A percentile compares a stretch with the other conserved stretches of the same genome.
Evolutionary conservation across 257 asterid genomes (phyloP).

Genomic region (Coffea eugenioides): DNA sequence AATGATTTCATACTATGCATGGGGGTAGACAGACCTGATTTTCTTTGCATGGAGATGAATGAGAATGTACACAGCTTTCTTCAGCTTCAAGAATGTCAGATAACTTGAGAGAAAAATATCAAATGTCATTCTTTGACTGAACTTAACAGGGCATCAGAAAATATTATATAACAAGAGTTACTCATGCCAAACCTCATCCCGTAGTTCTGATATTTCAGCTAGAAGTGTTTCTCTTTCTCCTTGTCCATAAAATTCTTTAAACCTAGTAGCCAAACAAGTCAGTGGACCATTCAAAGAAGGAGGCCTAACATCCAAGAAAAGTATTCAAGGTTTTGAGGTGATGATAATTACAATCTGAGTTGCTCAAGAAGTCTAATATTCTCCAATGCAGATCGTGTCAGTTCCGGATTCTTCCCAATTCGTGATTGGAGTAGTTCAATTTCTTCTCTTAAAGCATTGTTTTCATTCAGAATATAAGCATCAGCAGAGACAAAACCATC

Average conservation of each 20-base stretch:
- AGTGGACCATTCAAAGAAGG: constrained; percentile 4
- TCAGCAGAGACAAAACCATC: constrained; percentile 52
- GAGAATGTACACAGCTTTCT: constrained; percentile 22
- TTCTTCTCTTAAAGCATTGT: constrained; percentile 53
- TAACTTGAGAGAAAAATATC: constrained; percentile 26
- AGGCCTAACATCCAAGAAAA: constrained; percentile 12
- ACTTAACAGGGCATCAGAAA: not conserved
- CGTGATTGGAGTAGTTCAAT: constrained; percentile 45
- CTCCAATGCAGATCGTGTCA: constrained; percentile 39
- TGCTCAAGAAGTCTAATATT: constrained; percentile 49
- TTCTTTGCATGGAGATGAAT: constrained; percentile 28
- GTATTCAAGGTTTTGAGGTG: constrained; percentile 7
- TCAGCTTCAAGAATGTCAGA: constrained; percentile 40
- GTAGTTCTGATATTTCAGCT: constrained; percentile 50
- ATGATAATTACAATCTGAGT: constrained; percentile 42
- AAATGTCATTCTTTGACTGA: constrained; percentile 17
- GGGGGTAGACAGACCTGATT: constrained; percentile 30
- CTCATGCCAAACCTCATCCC: constrained; percentile 45
- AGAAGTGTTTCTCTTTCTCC: constrained; percentile 52
- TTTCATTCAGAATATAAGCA: constrained; percentile 46
- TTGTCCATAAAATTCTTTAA: constrained; percentile 46
- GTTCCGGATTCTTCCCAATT: constrained; percentile 42
- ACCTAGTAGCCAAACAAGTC: constrained; percentile 33
- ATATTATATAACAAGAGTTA: not conserved
- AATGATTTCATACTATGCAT: not conserved